A percentile compares a stretch with the other conserved stretches of the same genome.
Evolutionary conservation across 768 basidiomycete species (phyloP).

Genomic region (Mycena belliarum): DNA sequence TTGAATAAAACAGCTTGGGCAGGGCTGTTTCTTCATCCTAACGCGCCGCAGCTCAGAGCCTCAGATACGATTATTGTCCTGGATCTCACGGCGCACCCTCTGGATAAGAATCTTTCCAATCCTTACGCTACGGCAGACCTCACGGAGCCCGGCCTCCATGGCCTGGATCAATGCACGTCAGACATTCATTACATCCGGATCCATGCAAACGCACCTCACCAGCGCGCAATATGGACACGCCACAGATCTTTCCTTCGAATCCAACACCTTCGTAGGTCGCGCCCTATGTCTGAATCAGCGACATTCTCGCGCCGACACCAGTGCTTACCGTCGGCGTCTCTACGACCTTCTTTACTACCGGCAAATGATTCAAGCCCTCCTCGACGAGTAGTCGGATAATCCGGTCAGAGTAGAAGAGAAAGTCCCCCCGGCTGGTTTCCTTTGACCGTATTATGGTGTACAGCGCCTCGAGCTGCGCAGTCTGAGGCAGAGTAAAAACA

Average conservation of each 20-base stretch:
- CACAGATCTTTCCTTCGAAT: slow-evolving; percentile 96
- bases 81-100: slow-evolving; percentile 50
- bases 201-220: slow-evolving; percentile 66
- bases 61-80: neutral
- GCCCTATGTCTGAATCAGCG: slow-evolving; percentile 46
- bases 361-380: slow-evolving; percentile 87
- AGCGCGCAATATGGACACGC: slow-evolving; percentile 91
- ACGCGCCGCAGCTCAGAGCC: neutral
- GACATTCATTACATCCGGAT: neutral
- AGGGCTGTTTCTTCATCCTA: slow-evolving; percentile 94
- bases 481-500: slow-evolving; percentile 88
- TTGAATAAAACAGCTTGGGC: slow-evolving; percentile 91
- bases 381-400: slow-evolving; percentile 85
- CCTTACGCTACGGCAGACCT: slow-evolving; percentile 91
- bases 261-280: slow-evolving; percentile 86
- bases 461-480: slow-evolving; percentile 90
- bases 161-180: slow-evolving; percentile 49
- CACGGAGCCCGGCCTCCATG: slow-evolving; percentile 96
- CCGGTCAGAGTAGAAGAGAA: slow-evolving; percentile 92
- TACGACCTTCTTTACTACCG: slow-evolving; percentile 68
- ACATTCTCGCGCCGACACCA: neutral
- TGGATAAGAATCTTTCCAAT: slow-evolving; percentile 99
- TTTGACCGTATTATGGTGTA: slow-evolving; percentile 94
- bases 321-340: slow-evolving; percentile 76
- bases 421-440: slow-evolving; percentile 87